A percentile compares a stretch with the other conserved stretches of the same genome.
These are phyloP conservation scores for Auricularia cornea DNA, from an alignment of 768 basidiomycete species.

Conservation along the genomic window DNA sequence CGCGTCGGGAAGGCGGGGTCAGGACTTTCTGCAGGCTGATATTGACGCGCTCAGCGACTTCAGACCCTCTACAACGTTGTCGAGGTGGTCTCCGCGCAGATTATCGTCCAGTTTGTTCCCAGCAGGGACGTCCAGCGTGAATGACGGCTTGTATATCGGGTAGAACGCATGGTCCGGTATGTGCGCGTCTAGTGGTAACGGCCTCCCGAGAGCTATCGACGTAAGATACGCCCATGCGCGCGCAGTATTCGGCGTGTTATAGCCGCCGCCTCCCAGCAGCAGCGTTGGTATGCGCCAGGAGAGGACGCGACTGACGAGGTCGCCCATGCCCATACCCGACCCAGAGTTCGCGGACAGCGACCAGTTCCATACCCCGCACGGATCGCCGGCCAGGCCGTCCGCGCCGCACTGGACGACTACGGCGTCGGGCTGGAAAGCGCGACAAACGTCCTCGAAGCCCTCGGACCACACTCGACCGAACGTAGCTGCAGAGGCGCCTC, in stretches of 20 bases:
- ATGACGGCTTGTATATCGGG: conserved; percentile 69
- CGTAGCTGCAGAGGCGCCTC: conserved; percentile 60
- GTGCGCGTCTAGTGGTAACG: conserved; percentile 47
- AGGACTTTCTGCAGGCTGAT: neutral
- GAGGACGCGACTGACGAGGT: conserved; percentile 40
- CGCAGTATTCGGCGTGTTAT: conserved; percentile 74
- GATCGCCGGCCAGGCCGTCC: conserved; percentile 82
- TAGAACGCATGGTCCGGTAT: conserved; percentile 75
- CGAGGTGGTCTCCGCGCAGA: conserved; percentile 38
- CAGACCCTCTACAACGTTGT: conserved; percentile 1
- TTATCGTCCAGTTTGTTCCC: conserved; percentile 75
- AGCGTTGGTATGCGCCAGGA: conserved; percentile 55
- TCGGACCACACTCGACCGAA: conserved; percentile 54
- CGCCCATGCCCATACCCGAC: conserved; percentile 64
- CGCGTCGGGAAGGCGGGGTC: too few relatives aligned
- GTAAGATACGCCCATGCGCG: conserved; percentile 83
- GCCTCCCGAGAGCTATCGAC: conserved; percentile 56
- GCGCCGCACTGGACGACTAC: conserved; percentile 80
- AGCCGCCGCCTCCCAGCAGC: conserved; percentile 81
- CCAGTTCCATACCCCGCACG: conserved; percentile 68
- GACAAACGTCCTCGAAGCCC: conserved; percentile 49
- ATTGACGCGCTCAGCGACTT: neutral
- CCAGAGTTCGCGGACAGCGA: conserved; percentile 39
- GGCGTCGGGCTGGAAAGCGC: conserved; percentile 65
- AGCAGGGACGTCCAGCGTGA: conserved; percentile 64